Percentiles rank a stretch among this genome's conserved stretches.
These are phyloP conservation scores for Sphaerulina vaccinii DNA, from an alignment of 2,329 filamentous ascomycete species.

Conservation along the genomic window DNA sequence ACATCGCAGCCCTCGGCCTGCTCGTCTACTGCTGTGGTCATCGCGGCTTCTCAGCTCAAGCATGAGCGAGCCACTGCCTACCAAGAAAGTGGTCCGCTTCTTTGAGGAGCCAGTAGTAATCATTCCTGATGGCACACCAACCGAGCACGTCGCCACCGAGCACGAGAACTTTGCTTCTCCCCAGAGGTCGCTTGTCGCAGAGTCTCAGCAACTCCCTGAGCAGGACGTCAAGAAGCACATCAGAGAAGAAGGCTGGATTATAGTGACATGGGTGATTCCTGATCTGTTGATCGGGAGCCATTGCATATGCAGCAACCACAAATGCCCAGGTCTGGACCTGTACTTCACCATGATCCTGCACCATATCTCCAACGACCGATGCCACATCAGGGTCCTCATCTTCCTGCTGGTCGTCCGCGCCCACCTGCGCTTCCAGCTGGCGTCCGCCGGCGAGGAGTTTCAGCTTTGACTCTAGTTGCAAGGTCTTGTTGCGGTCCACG, in stretches of 20 bases:
- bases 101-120: too few species aligned
- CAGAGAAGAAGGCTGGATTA: too few species aligned
- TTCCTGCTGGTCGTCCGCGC: constrained; percentile 9
- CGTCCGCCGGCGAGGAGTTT: too few species aligned
- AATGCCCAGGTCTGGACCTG: constrained; percentile 2
- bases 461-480: too few species aligned
- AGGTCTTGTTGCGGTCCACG: too few species aligned
- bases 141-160: too few species aligned
- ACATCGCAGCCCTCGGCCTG: constrained; percentile 13
- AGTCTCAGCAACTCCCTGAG: too few species aligned
- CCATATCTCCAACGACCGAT: constrained; percentile 11
- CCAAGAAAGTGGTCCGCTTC: too few species aligned
- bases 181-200: too few species aligned
- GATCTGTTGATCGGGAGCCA: too few species aligned
- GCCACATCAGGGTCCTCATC: constrained; percentile 7
- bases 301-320: constrained; percentile 1
- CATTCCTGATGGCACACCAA: constrained; percentile 6
- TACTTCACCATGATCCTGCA: constrained; percentile 3
- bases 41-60: neutral
- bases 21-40: constrained; percentile 13
- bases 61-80: too few species aligned
- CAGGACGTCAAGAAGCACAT: neutral
- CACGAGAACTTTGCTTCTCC: neutral
- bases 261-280: too few species aligned
- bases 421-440: constrained; percentile 10